Evolutionary conservation across 345 rosid species (phyloP).

Genomic region (Excoecaria cochinchinensis): DNA sequence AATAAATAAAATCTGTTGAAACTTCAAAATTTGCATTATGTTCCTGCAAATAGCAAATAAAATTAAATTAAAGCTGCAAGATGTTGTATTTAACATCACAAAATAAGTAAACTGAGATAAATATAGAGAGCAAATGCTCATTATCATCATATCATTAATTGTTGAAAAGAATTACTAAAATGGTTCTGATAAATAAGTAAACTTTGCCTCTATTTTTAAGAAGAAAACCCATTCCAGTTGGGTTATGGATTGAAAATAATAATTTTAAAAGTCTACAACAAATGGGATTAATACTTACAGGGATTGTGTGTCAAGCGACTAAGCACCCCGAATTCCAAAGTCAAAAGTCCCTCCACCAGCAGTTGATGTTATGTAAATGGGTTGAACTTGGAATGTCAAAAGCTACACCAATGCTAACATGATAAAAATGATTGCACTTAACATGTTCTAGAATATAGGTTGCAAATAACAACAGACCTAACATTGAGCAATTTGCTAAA

Average conservation of each 20-base stretch:
- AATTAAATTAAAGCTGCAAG: too few relatives aligned
- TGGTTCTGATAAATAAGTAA: too few relatives aligned
- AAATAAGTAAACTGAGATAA: too few relatives aligned
- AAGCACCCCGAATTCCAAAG: conserved; percentile 90
- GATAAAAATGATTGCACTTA: not conserved
- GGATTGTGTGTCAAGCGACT: conserved; percentile 93
- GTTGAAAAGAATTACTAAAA: too few relatives aligned
- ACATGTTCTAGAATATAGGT: not conserved
- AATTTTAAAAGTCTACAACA: not conserved
- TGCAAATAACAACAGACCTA: not conserved
- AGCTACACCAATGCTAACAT: conserved; percentile 7
- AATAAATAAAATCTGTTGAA: too few relatives aligned
- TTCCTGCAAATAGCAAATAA: too few relatives aligned
- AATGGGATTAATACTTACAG: conserved; percentile 39
- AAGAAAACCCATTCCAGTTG: not conserved
- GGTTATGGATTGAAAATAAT: not conserved
- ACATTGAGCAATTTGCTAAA: conserved; percentile 4
- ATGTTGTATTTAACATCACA: too few relatives aligned
- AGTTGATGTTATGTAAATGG: conserved; percentile 81
- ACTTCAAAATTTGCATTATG: too few relatives aligned
- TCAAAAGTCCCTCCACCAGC: conserved; percentile 99
- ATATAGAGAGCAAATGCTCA: too few relatives aligned
- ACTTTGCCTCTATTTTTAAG: not conserved
- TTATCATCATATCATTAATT: too few relatives aligned
- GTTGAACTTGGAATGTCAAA: conserved; percentile 18